Evolutionary conservation across 495 filamentous ascomycete species (phyloP).

Genomic region (Penicillium coffeae): DNA sequence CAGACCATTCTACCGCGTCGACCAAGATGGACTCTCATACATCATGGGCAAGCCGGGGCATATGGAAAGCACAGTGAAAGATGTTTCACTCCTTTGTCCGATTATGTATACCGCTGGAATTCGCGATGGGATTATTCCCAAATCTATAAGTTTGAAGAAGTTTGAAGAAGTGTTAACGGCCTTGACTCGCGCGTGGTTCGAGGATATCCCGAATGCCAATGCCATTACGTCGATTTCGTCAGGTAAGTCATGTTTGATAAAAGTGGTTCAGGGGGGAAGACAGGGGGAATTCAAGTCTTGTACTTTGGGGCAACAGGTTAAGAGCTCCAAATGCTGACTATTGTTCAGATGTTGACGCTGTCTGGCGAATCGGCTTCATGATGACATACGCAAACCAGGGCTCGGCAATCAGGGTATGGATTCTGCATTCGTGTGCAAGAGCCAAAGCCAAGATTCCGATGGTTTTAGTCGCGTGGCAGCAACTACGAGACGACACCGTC

Average conservation of each 20-base stretch:
- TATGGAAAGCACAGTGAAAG: not conserved
- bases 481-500: not conserved
- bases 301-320: no score
- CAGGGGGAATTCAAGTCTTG: no score
- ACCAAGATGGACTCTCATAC: not conserved
- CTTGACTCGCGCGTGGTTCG: slow-evolving; percentile 14
- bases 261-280: no score
- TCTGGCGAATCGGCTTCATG: slow-evolving; percentile 24
- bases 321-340: not conserved
- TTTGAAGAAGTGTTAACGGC: slow-evolving; percentile 17
- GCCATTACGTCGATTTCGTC: slow-evolving; percentile 20
- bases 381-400: not conserved
- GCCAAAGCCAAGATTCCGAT: slow-evolving; percentile 19
- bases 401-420: slow-evolving; percentile 18
- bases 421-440: slow-evolving; percentile 17
- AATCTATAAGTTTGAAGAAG: slow-evolving; percentile 9
- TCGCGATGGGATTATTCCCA: slow-evolving; percentile 1
- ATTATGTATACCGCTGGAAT: slow-evolving; percentile 4
- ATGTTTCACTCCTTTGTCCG: not conserved
- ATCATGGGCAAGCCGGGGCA: not conserved
- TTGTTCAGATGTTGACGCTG: slow-evolving; percentile 19
- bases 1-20: not conserved
- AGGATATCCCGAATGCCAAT: slow-evolving; percentile 4
- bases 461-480: slow-evolving; percentile 8
- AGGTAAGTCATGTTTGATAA: slow-evolving; percentile 16